Conservation (phyloP, 202 grass and related monocot genomes). For the Musa balbisiana region DNA sequence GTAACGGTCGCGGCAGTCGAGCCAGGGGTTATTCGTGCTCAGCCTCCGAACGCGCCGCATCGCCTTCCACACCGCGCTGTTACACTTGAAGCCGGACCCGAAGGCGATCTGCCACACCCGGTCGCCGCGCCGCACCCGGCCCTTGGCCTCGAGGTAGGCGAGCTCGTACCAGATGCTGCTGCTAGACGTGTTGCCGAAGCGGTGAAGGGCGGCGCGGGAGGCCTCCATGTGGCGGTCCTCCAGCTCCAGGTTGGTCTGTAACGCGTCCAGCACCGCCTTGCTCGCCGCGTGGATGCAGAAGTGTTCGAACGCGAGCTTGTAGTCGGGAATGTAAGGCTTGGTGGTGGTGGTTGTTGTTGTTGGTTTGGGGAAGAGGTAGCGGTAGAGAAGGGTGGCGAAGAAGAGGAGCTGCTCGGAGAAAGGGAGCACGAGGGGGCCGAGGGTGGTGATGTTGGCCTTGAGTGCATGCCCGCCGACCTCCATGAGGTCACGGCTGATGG, state of each 20-base stretch:
- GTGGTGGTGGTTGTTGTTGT: neutral
- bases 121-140: constrained; percentile 13
- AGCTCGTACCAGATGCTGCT: constrained; percentile 26
- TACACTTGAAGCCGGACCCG: constrained; percentile 20
- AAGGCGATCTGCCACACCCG: constrained; percentile 23
- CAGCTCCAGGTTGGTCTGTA: constrained; percentile 22
- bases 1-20: neutral
- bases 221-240: constrained; percentile 22
- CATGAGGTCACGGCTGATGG: constrained; percentile 20
- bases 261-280: constrained; percentile 20
- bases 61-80: constrained; percentile 17
- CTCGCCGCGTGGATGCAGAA: constrained; percentile 23
- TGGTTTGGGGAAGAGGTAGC: constrained; percentile 7
- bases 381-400: constrained; percentile 16
- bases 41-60: constrained; percentile 2
- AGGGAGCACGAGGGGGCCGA: constrained; percentile 16
- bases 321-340: constrained; percentile 21
- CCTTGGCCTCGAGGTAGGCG: constrained; percentile 20
- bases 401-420: constrained; percentile 24
- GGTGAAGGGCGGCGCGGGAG: constrained; percentile 17
- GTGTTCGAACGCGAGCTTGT: constrained; percentile 25
- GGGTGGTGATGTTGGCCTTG: constrained; percentile 24
- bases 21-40: neutral
- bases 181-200: constrained; percentile 22
- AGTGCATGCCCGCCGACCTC: constrained; percentile 15